phyloP scores from a whole-genome alignment of 768 basidiomycete species.

The Agrocybe chaxingu region DNA sequence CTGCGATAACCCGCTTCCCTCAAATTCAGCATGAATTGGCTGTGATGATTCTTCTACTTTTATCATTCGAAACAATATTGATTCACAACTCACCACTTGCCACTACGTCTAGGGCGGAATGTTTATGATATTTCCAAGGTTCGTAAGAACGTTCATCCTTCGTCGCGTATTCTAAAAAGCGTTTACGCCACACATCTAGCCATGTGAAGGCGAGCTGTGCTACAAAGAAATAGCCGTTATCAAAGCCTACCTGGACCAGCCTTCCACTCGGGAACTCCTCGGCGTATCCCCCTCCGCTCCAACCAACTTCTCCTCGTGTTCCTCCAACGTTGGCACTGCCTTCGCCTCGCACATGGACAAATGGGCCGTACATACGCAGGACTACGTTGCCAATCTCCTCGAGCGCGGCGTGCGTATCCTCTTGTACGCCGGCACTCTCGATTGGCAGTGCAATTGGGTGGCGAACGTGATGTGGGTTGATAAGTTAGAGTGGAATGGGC shows the following conservation, averaged over 20 bases:
- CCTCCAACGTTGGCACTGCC: conserved; percentile 38
- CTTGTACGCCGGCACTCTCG: conserved; percentile 72
- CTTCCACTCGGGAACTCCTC: conserved; percentile 45
- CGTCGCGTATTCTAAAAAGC: neutral
- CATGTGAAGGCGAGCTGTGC: conserved; percentile 32
- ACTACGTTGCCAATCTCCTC: conserved; percentile 66
- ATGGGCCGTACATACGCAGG: conserved; percentile 50
- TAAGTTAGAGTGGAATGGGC: conserved; percentile 68
- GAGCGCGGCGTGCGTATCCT: conserved; percentile 75
- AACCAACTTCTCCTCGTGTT: conserved; percentile 58
- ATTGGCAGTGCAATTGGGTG: conserved; percentile 80
- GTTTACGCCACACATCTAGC: conserved; percentile 23
- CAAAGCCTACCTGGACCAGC: conserved; percentile 51
- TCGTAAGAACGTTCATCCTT: neutral
- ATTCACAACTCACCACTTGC: neutral
- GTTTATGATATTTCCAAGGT: conserved; percentile 59
- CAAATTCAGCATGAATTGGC: neutral
- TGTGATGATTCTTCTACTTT: neutral
- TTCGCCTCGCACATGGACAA: conserved; percentile 65
- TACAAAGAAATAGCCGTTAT: conserved; percentile 38
- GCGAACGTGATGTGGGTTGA: conserved; percentile 78
- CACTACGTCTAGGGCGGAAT: conserved; percentile 33
- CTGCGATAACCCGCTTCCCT: too few relatives aligned
- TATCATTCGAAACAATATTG: neutral
- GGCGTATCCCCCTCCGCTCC: conserved; percentile 46